Evolutionary conservation across 495 filamentous ascomycete species (phyloP), one percentile per base, ranked within the genome.

Genomic region (Chaetomium fimeti): DNA sequence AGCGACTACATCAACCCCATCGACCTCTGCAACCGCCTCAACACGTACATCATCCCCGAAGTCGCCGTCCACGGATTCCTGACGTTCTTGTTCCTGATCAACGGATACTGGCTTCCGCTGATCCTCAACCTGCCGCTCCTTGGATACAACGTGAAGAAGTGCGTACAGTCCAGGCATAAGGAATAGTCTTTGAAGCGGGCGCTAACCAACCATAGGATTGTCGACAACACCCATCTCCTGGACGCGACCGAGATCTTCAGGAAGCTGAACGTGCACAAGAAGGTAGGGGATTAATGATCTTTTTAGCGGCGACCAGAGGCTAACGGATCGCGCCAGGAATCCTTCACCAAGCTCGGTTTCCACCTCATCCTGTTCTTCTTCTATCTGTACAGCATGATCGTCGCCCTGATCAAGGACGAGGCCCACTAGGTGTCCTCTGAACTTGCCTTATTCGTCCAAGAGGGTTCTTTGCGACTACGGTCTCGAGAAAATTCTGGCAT

Each of bases 1-100:
- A 96, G 93, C 81, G 95, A 99, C 81, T 99, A 99, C 81, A 98
- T 99, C 82, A 99, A 99, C 82, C 95, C 95, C 18, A 98, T 98
- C 83, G 95, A 99, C 74, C 93, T 99, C 68, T 99, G 95, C 89
- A 99, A 99, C 88, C 90, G 95, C 69, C 90, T 99, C 67, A 99
- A 99, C 83, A 92, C 92, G 76, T 98, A 99, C 83, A 99, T 99
- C 77, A 87, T 98, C 75, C 95, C 95, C 75, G 95, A 99, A 85
- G 95, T 94, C 70, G 93, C 91, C 67, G 93, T 99, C 64, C 95
- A 99, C 75, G 92, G 87, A 62, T 92, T 97, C 83, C 81, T 99
- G 71, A 97, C 95, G 64, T 85, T 91, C 75, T 76, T 98, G 60
- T 99, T 99, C 82, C 81, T 98, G 57, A 90, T 99, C 81, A 99